Evolutionary conservation across 2,329 filamentous ascomycete species (phyloP).

Genomic region (Coniochaeta prunicola): DNA sequence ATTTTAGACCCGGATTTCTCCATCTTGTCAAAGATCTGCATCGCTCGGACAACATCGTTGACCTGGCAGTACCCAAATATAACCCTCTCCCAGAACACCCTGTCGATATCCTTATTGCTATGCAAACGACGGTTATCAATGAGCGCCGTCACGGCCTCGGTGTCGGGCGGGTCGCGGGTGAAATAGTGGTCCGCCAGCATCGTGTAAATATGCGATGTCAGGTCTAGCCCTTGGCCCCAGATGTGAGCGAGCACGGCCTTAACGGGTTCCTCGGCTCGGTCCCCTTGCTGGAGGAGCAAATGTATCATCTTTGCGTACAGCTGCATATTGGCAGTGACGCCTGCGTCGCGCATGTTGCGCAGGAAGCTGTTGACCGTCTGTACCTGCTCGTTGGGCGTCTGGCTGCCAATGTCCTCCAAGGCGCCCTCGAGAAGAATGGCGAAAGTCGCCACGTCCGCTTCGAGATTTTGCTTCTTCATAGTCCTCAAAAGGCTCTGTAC

Average conservation of each 20-base stretch:
- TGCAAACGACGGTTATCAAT: slow-evolving; percentile 48
- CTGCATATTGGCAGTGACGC: slow-evolving; percentile 51
- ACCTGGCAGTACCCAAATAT: slow-evolving; percentile 57
- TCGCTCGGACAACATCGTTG: slow-evolving; percentile 41
- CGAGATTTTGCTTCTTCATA: slow-evolving; percentile 50
- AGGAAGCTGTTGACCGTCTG: slow-evolving; percentile 47
- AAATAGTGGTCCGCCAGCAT: slow-evolving; percentile 66
- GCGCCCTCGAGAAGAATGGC: slow-evolving; percentile 62
- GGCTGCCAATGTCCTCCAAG: slow-evolving; percentile 31
- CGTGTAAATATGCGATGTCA: slow-evolving; percentile 64
- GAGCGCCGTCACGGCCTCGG: slow-evolving; percentile 51
- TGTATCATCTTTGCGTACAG: slow-evolving; percentile 67
- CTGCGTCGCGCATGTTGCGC: slow-evolving; percentile 46
- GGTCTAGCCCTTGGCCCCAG: slow-evolving; percentile 39
- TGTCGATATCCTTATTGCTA: slow-evolving; percentile 35
- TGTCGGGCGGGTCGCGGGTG: slow-evolving; percentile 46
- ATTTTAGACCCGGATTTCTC: slow-evolving; percentile 30
- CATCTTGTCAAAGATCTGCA: slow-evolving; percentile 40
- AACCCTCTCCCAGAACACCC: slow-evolving; percentile 62
- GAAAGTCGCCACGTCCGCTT: slow-evolving; percentile 63
- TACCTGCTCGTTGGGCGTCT: slow-evolving; percentile 41
- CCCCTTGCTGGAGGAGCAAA: slow-evolving; percentile 42
- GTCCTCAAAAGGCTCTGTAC: slow-evolving; percentile 44
- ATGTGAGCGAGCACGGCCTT: slow-evolving; percentile 58
- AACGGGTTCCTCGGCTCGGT: slow-evolving; percentile 40